Base-by-base conservation (phyloP, 1,139 yeast genomes). In the Geotrichum phurueaensis region DNA sequence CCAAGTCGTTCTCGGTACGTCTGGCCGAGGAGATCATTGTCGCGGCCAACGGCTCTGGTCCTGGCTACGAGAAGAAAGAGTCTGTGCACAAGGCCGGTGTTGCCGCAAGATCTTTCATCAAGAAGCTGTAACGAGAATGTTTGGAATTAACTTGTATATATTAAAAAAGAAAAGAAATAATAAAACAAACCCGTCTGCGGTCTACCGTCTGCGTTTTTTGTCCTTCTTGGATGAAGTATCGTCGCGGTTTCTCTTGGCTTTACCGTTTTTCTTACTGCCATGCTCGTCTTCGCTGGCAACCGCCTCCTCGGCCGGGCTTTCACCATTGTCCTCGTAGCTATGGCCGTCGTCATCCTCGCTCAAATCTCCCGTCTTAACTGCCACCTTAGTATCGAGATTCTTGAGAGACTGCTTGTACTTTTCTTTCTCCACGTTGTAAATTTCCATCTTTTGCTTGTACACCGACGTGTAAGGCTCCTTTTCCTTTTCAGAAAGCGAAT, bases 41-140 rank as follows among this genome's bases (percentile, higher is more conserved):
- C 60, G 95, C 95, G 36, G 80, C 80, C 68, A 85, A 83, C 68
- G 97, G 97, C 59, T 84, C 84, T 71, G 84, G 95, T 54, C 80
- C 92, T 52, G 94, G 96, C 33, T 88, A 84, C 73, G 97, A 89
- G 64, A 91, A 88, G 79, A 86, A 86, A 76, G 83, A 84, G 55
- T 86, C 84, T 70, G 84, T 89, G 81, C 98, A 92, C 76, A 89
- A 86, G 77, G 78, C 83, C 63, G 97, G 97, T 58, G 85, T 90
- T 61, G 73, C 74, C 33, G 75, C 76, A 69, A 69, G 79, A 64
- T 69, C 77, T 3, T 70, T 68, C 60, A 70, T 76, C 60, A 68
- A 69, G 60, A 64, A 71, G 61, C 65, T 73, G 65, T 65, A 61
- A 61, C 15, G 29, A 7, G n/a, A 43, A 20, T 39, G 43, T 25